phyloP scores from a whole-genome alignment of 2,329 filamentous ascomycete genomes.

The Penicillium carneum region DNA sequence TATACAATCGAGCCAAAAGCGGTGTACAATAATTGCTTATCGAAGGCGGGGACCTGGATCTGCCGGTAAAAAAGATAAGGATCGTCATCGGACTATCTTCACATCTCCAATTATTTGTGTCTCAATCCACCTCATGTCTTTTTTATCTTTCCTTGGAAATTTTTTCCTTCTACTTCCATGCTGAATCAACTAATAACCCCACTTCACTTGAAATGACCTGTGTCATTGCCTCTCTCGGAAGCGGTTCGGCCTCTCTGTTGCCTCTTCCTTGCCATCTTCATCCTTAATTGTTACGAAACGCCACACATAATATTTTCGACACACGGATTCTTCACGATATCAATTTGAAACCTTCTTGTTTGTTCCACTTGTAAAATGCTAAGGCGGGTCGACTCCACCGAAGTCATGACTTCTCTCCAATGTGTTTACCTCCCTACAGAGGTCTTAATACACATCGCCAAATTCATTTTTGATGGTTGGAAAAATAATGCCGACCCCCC shows the following conservation, averaged over 20 bases:
- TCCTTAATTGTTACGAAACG: not conserved
- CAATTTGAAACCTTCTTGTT: not conserved
- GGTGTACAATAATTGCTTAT: slow-evolving; percentile 7
- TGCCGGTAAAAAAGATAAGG: slow-evolving; percentile 12
- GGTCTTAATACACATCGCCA: slow-evolving; percentile 7
- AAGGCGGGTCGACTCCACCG: not conserved
- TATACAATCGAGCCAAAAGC: not conserved
- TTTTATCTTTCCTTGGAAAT: not conserved
- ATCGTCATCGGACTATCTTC: slow-evolving; percentile 13
- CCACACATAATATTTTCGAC: not conserved
- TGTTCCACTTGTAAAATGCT: not conserved
- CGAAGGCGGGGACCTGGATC: slow-evolving; percentile 5
- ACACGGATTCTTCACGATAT: not conserved
- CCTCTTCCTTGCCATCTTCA: not conserved
- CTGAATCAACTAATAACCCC: not conserved
- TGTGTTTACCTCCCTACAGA: slow-evolving; percentile 17
- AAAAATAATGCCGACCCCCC: not conserved
- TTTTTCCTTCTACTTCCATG: not conserved
- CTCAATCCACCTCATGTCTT: slow-evolving; percentile 11
- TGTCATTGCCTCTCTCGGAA: not conserved
- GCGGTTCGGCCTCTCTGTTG: slow-evolving; percentile 5
- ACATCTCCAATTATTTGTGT: not conserved
- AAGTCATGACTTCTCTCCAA: slow-evolving; percentile 7
- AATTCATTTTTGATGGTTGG: not conserved
- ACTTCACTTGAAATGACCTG: slow-evolving; percentile 6